Evolutionary conservation across 768 basidiomycete genomes (phyloP).

Genomic region (Paxillus rubicundulus): DNA sequence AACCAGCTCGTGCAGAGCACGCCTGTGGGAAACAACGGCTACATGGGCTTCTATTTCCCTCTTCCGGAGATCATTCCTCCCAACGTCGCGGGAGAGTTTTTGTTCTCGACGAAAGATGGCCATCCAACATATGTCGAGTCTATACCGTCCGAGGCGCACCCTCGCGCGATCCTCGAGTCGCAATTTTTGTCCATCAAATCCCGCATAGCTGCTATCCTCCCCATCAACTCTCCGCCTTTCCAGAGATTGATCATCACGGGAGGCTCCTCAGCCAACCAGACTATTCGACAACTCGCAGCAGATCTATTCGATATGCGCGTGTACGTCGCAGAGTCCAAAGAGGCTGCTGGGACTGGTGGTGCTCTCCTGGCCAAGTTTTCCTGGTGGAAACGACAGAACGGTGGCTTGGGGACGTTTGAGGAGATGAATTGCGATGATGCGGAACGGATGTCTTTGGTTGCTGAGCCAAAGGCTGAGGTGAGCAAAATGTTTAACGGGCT

Average conservation of each 20-base stretch:
- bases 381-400: conserved; percentile 56
- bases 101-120: conserved; percentile 43
- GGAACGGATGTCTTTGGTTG: conserved; percentile 59
- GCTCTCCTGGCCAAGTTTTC: conserved; percentile 69
- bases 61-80: conserved; percentile 32
- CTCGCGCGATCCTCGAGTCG: conserved; percentile 79
- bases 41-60: conserved; percentile 45
- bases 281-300: conserved; percentile 71
- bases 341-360: conserved; percentile 72
- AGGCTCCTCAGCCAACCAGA: conserved; percentile 71
- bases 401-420: conserved; percentile 52
- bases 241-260: conserved; percentile 75
- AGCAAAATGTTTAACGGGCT: conserved; percentile 52
- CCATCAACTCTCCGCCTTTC: conserved; percentile 47
- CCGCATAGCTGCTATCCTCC: conserved; percentile 66
- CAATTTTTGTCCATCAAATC: conserved; percentile 81
- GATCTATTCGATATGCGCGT: conserved; percentile 78
- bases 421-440: conserved; percentile 54
- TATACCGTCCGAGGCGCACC: conserved; percentile 50
- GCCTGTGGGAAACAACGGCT: conserved; percentile 54
- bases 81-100: conserved; percentile 31
- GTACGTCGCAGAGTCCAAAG: conserved; percentile 64
- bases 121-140: conserved; percentile 28
- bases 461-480: conserved; percentile 48
- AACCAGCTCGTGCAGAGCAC: conserved; percentile 59